Base-by-base conservation (phyloP, 441 rosid species). In the Pelargonium myrrhifolium region DNA sequence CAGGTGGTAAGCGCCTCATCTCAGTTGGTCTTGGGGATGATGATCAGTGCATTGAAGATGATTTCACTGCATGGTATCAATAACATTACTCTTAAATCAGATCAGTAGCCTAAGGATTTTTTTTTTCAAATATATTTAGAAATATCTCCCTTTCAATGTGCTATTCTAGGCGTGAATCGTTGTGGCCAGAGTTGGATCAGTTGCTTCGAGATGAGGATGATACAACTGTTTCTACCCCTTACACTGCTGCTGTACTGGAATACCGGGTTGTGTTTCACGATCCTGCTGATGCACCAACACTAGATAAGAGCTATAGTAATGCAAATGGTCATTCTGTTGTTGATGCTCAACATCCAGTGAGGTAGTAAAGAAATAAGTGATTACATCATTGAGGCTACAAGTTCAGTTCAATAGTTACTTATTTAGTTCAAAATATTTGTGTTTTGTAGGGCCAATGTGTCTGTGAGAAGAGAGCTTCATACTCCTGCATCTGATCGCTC, bases 281-380 rank as follows among this genome's bases (percentile, higher is more conserved):
- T 76, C 71, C 81, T 65, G 86, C 73, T n/a, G 84, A 86, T 76
- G 85, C 85, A 61, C 75, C 77, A 1, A 1, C 61, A 7, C 82
- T 78, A 72, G 89, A 82, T 35, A 87, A 85, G 62, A 83, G 60
- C 78, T 72, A 87, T 80, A 82, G 85, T 22, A 75, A 79, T 68
- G 86, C 93, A 62, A 94, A 94, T 81, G 99, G 99, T 51, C 86
- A 89, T 73, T 65, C 84, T 18, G 83, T 78, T 68, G 73, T 81
- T 72, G 99, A 94, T 85, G 93, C 93, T 74, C 99, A 94, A 62
- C 98, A 94, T 79, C 99, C 98, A 65, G 87, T 87, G 90, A 88
- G 89, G 97, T 91, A 74, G 9, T 0, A 47, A 15, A 67, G 51
- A 58, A 56, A 22, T 26, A 24, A 62, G 15, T 18, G n/a, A 66